Evolutionary conservation across 2,329 filamentous ascomycete species (phyloP).

Genomic region (Diaporthe australafricana): DNA sequence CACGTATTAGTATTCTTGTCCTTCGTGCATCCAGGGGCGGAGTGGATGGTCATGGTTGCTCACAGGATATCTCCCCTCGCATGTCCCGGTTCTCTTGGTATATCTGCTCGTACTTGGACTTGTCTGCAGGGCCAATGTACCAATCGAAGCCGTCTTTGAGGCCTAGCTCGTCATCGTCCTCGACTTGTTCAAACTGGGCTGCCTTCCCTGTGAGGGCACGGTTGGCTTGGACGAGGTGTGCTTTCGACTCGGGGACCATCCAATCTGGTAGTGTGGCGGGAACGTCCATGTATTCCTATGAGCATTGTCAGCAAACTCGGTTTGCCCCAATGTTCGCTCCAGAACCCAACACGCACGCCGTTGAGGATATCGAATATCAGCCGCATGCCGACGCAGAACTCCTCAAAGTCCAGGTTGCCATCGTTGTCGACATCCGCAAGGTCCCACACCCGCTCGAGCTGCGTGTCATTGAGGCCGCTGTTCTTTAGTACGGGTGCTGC

Average conservation of each 20-base stretch:
- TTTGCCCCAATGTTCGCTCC: constrained; percentile 2
- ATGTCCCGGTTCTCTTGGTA: constrained; percentile 92
- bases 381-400: constrained; percentile 99
- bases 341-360: constrained; percentile 71
- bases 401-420: constrained; percentile 97
- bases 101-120: constrained; percentile 95
- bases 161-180: constrained; percentile 85
- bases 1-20: constrained; percentile 36
- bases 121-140: constrained; percentile 97
- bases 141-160: constrained; percentile 98
- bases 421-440: constrained; percentile 97
- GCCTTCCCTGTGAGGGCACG: constrained; percentile 83
- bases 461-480: constrained; percentile 72
- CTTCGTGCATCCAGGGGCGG: no score
- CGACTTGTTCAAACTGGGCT: constrained; percentile 85
- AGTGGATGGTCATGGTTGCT: constrained; percentile 43
- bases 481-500: constrained; percentile 73
- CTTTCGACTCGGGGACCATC: constrained; percentile 95
- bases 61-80: constrained; percentile 85
- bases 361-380: constrained; percentile 98
- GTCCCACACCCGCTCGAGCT: constrained; percentile 98
- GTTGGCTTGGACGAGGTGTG: constrained; percentile 86
- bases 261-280: constrained; percentile 89
- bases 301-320: constrained; percentile 8
- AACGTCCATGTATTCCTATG: constrained; percentile 89